Evolutionary conservation across 108 stramenopile species (phyloP).

Genomic region (Fragilaria crotonensis): DNA sequence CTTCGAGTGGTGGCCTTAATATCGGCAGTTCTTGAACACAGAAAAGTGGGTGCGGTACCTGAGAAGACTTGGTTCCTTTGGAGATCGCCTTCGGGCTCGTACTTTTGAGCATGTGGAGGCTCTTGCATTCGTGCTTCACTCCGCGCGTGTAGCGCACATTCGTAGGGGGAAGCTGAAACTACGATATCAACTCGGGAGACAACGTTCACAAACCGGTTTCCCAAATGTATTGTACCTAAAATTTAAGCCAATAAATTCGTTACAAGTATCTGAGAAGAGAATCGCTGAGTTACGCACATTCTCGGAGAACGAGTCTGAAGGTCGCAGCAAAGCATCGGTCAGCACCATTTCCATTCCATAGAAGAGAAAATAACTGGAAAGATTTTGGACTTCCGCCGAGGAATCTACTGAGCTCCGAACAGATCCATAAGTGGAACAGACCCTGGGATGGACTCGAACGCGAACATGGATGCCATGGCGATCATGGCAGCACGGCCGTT

Average conservation of each 20-base stretch:
- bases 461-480: conserved; percentile 86
- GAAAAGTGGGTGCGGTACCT: conserved; percentile 32
- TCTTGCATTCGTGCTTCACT: conserved; percentile 36
- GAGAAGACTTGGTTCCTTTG: conserved; percentile 51
- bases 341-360: no score
- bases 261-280: no score
- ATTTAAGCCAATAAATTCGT: no score
- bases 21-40: conserved; percentile 36
- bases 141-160: conserved; percentile 32
- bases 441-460: conserved; percentile 76
- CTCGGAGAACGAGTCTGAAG: no score
- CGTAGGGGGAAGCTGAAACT: no score
- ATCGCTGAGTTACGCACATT: no score
- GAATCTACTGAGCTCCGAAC: conserved; percentile 66
- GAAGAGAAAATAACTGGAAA: no score
- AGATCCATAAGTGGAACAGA: conserved; percentile 87
- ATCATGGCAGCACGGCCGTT: conserved; percentile 91
- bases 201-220: no score
- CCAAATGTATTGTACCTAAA: no score
- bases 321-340: no score
- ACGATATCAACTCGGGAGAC: no score
- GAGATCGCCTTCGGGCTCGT: conserved; percentile 53
- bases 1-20: conserved; percentile 39
- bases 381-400: no score
- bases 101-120: conserved; percentile 53